These are phyloP conservation scores for Mycena kentingensis DNA, from an alignment of 768 basidiomycete genomes.

Conservation along the genomic window DNA sequence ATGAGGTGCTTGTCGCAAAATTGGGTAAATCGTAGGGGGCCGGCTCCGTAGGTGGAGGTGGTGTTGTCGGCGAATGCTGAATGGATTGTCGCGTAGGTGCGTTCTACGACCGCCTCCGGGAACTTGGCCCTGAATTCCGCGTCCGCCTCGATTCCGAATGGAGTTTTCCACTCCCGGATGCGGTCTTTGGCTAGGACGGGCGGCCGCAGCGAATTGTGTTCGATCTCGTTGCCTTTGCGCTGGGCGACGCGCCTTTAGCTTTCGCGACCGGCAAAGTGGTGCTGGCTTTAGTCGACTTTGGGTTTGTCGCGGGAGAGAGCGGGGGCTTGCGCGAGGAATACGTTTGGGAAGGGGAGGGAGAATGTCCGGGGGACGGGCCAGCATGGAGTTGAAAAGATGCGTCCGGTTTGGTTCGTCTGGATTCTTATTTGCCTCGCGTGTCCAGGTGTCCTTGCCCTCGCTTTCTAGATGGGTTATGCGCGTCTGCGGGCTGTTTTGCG, in stretches of 20 bases:
- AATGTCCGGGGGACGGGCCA: too few species aligned
- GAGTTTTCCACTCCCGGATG: constrained; percentile 25
- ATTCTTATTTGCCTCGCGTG: too few species aligned
- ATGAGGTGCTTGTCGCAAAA: constrained; percentile 37
- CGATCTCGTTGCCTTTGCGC: constrained; percentile 7
- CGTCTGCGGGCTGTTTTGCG: too few species aligned
- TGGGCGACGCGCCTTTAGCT: constrained; percentile 7
- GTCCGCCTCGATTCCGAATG: constrained; percentile 2
- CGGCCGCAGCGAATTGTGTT: constrained; percentile 15
- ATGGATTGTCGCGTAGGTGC: constrained; percentile 6
- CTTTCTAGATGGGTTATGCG: too few species aligned
- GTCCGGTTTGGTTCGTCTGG: too few species aligned
- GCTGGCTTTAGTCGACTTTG: neutral
- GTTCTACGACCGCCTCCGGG: constrained; percentile 10
- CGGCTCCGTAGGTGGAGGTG: constrained; percentile 35
- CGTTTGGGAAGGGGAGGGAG: constrained; percentile 5
- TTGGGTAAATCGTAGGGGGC: constrained; percentile 37
- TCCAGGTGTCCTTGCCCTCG: too few species aligned
- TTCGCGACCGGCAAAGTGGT: neutral
- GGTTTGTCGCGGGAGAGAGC: neutral
- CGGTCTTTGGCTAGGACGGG: constrained; percentile 25
- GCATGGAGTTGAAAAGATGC: too few species aligned
- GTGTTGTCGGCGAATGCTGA: constrained; percentile 25
- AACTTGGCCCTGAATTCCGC: constrained; percentile 5
- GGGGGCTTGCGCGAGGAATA: neutral